Evolutionary conservation across 1,139 yeast genomes (phyloP), one percentile per base, ranked within the genome.

Genomic region (Diutina scorzettiae): DNA sequence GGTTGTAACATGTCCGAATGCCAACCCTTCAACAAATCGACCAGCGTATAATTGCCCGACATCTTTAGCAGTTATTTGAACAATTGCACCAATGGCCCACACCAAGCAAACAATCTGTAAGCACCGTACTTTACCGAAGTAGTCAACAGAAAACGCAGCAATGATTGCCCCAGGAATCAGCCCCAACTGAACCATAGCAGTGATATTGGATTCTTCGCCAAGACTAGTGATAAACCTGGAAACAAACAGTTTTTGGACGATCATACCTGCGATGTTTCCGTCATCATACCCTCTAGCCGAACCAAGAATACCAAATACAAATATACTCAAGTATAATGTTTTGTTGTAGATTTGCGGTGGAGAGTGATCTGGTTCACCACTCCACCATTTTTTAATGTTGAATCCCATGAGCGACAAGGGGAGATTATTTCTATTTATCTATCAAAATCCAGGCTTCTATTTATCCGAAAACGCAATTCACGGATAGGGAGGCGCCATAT

Each of bases 261-360:
- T 59, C 2, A 66, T 56, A 8, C 76, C 78, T n/a, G 74, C 56
- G 39, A 60, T 52, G 31, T 48, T 49, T 41, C 82, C 83, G 56
- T 76, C 82, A 54, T 77, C 83, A 43, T 64, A 68, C n/a, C 83
- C 83, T 54, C 82, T 60, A 9, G 79, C 78, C 21, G 75, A 65
- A 11, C 83, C 83, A 43, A 74, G 57, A 21, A 76, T 53, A 39
- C 82, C 82, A 57, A 75, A 76, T 3, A 74, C 69, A 41, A 71
- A 59, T 11, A 76, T 68, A 3, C 76, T 64, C 28, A 69, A 47
- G 49, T 63, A 71, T 40, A 75, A 59, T 11, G 69, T 67, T 49
- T 58, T 48, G 56, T 73, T 73, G 52, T 65, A 73, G 19, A 73
- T 68, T 49, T 73, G 70, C 20, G 63, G 64, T 8, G 79, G 79